Base-by-base conservation (phyloP, 306 rosid genomes). In the Vigna mungo region DNA sequence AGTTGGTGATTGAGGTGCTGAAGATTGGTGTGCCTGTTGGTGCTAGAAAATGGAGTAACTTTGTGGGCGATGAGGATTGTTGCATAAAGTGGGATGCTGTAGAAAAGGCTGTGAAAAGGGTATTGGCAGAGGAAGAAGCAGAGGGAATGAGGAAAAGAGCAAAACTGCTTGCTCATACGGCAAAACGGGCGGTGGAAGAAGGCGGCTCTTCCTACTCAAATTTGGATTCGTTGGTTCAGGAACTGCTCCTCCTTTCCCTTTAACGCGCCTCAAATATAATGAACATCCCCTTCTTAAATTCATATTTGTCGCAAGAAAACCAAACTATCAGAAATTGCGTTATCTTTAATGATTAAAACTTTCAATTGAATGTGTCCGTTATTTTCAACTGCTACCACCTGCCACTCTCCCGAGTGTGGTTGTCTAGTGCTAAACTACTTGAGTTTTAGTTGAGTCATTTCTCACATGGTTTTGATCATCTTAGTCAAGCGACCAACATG, bases 21-120 rank as follows among this genome's bases (percentile, higher is more conserved):
- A 14, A 49, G 34, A 72, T 82, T 78, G 86, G 86, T 3, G 86
- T 82, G 1, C 36, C 76, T 36, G 67, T 78, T 55, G 83, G 83
- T 3, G 83, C 16, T 34, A 65, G 39, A 27, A 77, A 58, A 66
- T 78, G 86, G 79, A 14, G 0, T 34, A 0, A 5, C 32, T 17
- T 17, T 3, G 12, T 0, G 7, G 76, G n/a, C 2, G 13, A 41
- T 2, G 10, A 41, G 9, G 76, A 44, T 23, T 2, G 27, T 34
- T 3, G 27, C 11, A 20, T 44, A 4, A 23, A 56, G n/a, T 52
- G 58, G 34, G 82, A 61, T 11, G 74, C 68, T 0, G 4, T 76
- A 9, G 66, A 76, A 32, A 76, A 21, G n/a, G 80, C 25, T 52
- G 36, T 76, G 43, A 75, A 39, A 27, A 76, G 16, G n/a, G 8